phyloP scores from a whole-genome alignment of 805 yeast genomes.

The Dipodascopsis uninucleata region DNA sequence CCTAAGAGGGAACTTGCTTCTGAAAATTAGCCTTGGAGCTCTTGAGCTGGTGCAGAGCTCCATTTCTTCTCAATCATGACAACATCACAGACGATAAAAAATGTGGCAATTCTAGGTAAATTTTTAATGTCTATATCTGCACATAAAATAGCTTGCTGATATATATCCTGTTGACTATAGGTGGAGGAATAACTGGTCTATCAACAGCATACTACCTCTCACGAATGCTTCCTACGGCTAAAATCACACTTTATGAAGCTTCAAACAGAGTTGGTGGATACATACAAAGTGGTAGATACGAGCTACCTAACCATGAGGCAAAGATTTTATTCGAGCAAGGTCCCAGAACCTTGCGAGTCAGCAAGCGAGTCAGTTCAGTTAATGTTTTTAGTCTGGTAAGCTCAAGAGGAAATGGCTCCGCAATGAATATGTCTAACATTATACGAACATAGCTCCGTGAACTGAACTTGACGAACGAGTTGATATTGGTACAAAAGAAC shows the following conservation, averaged over 20 bases:
- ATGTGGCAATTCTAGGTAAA: too few species aligned
- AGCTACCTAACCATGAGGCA: constrained; percentile 11
- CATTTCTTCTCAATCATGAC: too few species aligned
- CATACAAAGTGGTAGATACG: constrained; percentile 46
- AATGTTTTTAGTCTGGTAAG: constrained; percentile 58
- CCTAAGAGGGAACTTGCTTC: too few species aligned
- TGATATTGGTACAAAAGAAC: constrained; percentile 55
- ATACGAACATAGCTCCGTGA: constrained; percentile 35
- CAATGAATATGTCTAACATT: constrained; percentile 26
- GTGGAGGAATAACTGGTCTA: constrained; percentile 87
- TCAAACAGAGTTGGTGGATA: constrained; percentile 68
- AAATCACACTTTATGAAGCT: constrained; percentile 59
- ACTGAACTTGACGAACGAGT: constrained; percentile 47
- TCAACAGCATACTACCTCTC: constrained; percentile 60
- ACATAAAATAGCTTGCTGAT: too few species aligned
- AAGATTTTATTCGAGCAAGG: constrained; percentile 67
- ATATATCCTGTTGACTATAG: too few species aligned
- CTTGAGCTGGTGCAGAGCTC: too few species aligned
- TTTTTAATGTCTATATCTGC: too few species aligned
- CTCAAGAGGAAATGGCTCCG: constrained; percentile 14
- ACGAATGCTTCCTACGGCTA: constrained; percentile 26
- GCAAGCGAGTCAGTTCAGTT: constrained; percentile 38
- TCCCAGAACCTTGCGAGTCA: constrained; percentile 83
- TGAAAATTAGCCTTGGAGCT: too few species aligned
- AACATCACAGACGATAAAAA: too few species aligned